Evolutionary conservation across 1,284 basidiomycete genomes (phyloP), one percentile per base, ranked within the genome.

Genomic region (Trichosporon sp.): DNA sequence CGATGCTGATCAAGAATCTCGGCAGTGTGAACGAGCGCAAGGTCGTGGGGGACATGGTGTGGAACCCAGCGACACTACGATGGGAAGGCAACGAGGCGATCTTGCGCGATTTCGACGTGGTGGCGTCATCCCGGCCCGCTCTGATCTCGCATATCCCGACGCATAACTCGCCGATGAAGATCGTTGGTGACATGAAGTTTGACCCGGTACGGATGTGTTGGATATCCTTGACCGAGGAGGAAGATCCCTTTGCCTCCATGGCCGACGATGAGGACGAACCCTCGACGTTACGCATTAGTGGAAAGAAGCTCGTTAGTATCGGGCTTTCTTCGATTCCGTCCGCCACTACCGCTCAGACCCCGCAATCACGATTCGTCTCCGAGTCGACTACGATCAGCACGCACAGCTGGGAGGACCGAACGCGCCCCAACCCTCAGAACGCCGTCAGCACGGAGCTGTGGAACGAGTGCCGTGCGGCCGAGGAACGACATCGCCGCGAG

Each of bases 41-140:
- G 87, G 89, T 92, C 56, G 88, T 95, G 68, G 93, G 93, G 25
- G 93, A 96, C 69, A 98, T 98, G 96, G 92, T 89, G 75, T 98
- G 94, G 92, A 98, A 98, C 82, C 93, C 94, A 25, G 85, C 85
- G 38, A 89, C 89, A 8, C 87, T 93, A 27, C 90, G 92, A 25
- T 98, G 95, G 95, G 95, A 98, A 85, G 96, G 96, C 69, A 98
- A 98, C 81, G 95, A 98, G 75, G 89, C 90, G 67, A 88, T 89
- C 12, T 86, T 98, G 51, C 89, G 91, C 69, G 94, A 94, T 70
- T 98, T 98, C 81, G 95, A 98, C 75, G 89, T 88, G 5, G 87
- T 92, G 58, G 88, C 90, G 64, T 90, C 90, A 9, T 95, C 94
- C 18, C 89, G 96, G n/a, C 96, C 96, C 1, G 95, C 95, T 8